Percentiles rank a stretch among this genome's conserved stretches.
Evolutionary conservation across 805 yeast genomes (phyloP).

Genomic region (Kuraishia hungarica): DNA sequence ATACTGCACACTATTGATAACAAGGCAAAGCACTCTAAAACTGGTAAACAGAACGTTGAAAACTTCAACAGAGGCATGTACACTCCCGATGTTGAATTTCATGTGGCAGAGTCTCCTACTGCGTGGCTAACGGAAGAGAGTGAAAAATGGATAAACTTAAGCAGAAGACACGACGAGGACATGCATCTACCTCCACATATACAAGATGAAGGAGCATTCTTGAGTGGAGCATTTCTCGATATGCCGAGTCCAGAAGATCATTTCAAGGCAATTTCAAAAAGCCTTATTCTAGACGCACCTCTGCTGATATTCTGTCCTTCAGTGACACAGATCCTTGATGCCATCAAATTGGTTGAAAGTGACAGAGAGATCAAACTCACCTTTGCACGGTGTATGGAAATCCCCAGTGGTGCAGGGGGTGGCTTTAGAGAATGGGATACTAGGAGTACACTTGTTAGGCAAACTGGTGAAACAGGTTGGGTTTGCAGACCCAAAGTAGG

Average conservation of each 20-base stretch:
- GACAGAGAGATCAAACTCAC: conserved; percentile 24
- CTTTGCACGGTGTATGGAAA: conserved; percentile 30
- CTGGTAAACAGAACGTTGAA: conserved; percentile 31
- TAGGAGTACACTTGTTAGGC: conserved; percentile 27
- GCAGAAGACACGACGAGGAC: conserved; percentile 6
- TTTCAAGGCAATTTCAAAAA: conserved; percentile 21
- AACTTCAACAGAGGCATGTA: conserved; percentile 35
- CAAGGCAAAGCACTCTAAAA: conserved; percentile 27
- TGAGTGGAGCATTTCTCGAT: conserved; percentile 37
- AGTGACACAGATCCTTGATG: conserved; percentile 36
- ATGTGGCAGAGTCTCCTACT: conserved; percentile 29
- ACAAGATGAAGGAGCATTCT: conserved; percentile 20
- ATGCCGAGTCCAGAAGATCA: conserved; percentile 34
- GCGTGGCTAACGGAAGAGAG: conserved; percentile 27
- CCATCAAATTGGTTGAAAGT: conserved; percentile 21
- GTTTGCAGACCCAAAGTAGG: conserved; percentile 47
- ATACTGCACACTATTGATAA: conserved; percentile 37
- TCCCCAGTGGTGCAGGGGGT: conserved; percentile 40
- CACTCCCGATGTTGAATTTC: conserved; percentile 34
- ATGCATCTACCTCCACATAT: conserved; percentile 5
- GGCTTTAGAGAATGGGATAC: conserved; percentile 46
- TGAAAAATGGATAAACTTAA: conserved; percentile 12
- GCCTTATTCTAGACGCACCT: conserved; percentile 32
- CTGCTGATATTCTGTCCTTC: conserved; percentile 39
- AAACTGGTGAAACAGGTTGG: conserved; percentile 28